Conservation (phyloP, 345 rosid species). For the Psidium friedrichsthalianum region DNA sequence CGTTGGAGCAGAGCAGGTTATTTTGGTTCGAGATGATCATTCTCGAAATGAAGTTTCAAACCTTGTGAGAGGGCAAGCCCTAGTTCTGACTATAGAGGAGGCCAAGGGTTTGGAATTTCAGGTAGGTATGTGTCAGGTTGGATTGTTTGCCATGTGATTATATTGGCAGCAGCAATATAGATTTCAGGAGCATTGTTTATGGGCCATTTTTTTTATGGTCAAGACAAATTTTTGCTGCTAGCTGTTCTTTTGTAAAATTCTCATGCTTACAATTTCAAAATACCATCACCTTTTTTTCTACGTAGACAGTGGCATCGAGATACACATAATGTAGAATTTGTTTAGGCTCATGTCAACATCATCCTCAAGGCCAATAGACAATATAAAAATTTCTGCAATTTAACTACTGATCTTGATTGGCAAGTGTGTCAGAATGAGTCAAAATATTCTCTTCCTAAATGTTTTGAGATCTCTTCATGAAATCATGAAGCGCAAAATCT, state of each 20-base stretch:
- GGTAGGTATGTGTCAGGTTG: neutral
- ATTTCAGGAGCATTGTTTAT: neutral
- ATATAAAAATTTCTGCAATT: neutral
- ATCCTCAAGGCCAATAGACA: neutral
- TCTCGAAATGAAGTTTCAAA: neutral
- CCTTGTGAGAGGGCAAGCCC: neutral
- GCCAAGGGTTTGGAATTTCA: constrained; percentile 8
- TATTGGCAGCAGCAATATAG: neutral
- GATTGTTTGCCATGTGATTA: neutral
- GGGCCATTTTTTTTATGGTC: neutral
- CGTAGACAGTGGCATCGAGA: neutral
- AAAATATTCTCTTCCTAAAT: neutral
- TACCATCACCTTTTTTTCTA: neutral
- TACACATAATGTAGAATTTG: neutral
- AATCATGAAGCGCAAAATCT: neutral
- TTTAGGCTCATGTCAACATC: neutral
- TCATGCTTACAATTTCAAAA: neutral
- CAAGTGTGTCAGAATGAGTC: neutral
- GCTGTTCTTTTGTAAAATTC: neutral
- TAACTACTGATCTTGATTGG: neutral
- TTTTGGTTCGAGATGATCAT: constrained; percentile 4
- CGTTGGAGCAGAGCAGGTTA: constrained; percentile 3
- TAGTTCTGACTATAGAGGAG: neutral
- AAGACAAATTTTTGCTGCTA: neutral
- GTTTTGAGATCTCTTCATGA: neutral